Evolutionary conservation across 768 basidiomycete genomes (phyloP).

Genomic region (Chalciporus pseudorubinellus): DNA sequence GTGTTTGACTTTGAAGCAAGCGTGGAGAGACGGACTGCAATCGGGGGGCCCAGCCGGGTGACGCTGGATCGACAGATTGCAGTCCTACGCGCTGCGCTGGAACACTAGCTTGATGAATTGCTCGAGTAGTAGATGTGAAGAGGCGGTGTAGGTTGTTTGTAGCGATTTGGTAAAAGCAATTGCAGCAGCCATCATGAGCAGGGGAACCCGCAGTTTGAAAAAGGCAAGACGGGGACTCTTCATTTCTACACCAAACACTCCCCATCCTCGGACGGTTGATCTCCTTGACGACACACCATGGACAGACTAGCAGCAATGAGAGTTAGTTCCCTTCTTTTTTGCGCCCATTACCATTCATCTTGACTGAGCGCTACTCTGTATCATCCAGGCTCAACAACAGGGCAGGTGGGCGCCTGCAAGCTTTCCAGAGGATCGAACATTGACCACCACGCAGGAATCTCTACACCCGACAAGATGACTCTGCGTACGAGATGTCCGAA

Average conservation of each 20-base stretch:
- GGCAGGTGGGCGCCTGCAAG: conserved; percentile 46
- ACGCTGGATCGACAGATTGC: conserved; percentile 87
- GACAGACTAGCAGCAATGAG: conserved; percentile 89
- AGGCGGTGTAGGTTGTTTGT: background rate
- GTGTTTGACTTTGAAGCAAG: conserved; percentile 96
- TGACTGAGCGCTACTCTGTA: conserved; percentile 7
- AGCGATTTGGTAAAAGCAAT: background rate
- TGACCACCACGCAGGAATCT: conserved; percentile 49
- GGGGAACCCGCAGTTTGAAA: no score
- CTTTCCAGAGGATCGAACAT: background rate
- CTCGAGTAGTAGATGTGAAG: no score
- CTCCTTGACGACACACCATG: conserved; percentile 61
- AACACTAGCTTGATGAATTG: background rate
- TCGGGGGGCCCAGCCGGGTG: conserved; percentile 84
- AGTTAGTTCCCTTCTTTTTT: conserved; percentile 38
- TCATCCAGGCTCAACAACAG: conserved; percentile 64
- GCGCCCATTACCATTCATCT: background rate
- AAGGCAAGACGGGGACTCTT: no score
- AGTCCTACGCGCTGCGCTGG: conserved; percentile 62
- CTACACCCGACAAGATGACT: conserved; percentile 62
- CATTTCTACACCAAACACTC: background rate
- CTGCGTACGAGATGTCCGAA: conserved; percentile 68
- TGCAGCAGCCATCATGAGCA: background rate
- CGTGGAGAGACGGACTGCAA: conserved; percentile 87
- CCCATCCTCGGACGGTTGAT: background rate